These are phyloP conservation scores for Xylaria sp. DNA, from an alignment of 2,329 filamentous ascomycete genomes.

Conservation along the genomic window DNA sequence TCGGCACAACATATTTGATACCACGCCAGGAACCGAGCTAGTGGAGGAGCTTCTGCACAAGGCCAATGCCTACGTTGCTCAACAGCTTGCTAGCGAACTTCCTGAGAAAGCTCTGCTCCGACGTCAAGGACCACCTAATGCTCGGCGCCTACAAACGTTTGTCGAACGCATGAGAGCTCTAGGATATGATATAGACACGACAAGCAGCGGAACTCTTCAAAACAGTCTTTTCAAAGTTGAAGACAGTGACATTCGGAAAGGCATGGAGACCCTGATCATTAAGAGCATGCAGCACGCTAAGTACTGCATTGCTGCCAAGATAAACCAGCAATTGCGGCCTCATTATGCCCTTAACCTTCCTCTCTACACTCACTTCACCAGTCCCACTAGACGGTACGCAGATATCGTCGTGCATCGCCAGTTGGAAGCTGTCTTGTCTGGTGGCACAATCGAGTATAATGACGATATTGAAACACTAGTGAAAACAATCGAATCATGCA, in stretches of 20 bases:
- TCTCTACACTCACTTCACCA: slow-evolving; percentile 97
- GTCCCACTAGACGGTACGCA: slow-evolving; percentile 91
- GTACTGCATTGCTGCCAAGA: slow-evolving; percentile 88
- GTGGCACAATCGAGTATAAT: slow-evolving; percentile 82
- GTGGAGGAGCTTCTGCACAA: slow-evolving; percentile 96
- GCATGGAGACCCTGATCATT: slow-evolving; percentile 94
- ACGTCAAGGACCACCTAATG: slow-evolving; percentile 85
- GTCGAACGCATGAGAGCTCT: slow-evolving; percentile 92
- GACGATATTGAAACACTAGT: slow-evolving; percentile 89
- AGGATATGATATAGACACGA: slow-evolving; percentile 88
- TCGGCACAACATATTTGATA: slow-evolving; percentile 95
- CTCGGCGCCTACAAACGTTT: slow-evolving; percentile 88
- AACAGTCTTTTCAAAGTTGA: slow-evolving; percentile 95
- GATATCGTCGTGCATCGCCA: slow-evolving; percentile 97
- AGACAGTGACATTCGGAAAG: slow-evolving; percentile 89
- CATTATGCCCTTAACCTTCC: slow-evolving; percentile 95
- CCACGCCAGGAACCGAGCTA: slow-evolving; percentile 86
- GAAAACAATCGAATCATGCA: slow-evolving; percentile 95
- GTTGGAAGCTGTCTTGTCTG: slow-evolving; percentile 85
- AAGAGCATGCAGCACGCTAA: slow-evolving; percentile 98
- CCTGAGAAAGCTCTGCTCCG: slow-evolving; percentile 94
- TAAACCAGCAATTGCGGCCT: slow-evolving; percentile 78
- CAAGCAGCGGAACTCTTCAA: slow-evolving; percentile 89
- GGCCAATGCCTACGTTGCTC: slow-evolving; percentile 88
- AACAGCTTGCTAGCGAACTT: slow-evolving; percentile 80